A percentile compares a stretch with the other conserved stretches of the same genome.
Evolutionary conservation across 345 rosid genomes (phyloP).

Genomic region (Hibiscus mutabilis): DNA sequence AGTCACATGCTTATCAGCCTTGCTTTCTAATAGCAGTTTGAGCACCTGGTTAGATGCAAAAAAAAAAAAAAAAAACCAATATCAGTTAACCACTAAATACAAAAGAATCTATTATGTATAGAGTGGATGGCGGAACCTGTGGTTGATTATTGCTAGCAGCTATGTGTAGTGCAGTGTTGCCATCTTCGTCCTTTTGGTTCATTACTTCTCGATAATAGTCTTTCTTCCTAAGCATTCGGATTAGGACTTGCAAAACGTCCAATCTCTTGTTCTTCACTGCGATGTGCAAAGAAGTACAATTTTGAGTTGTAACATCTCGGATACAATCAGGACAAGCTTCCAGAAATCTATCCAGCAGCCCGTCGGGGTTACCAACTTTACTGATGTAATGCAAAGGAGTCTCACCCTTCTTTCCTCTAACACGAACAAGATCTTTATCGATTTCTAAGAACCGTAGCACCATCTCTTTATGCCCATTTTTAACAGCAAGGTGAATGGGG

Average conservation of each 20-base stretch:
- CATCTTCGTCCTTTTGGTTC: not conserved
- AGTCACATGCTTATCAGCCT: not conserved
- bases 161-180: not conserved
- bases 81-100: not conserved
- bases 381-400: not conserved
- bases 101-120: too few relatives aligned
- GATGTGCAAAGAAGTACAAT: not conserved
- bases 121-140: not conserved
- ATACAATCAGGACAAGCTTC: not conserved
- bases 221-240: not conserved
- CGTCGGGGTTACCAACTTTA: not conserved
- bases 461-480: not conserved
- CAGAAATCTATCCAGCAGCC: not conserved
- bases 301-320: not conserved
- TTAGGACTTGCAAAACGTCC: not conserved
- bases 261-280: not conserved
- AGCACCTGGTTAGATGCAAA: not conserved
- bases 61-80: not conserved
- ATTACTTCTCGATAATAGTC: not conserved
- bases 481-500: not conserved
- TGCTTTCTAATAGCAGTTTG: not conserved
- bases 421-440: not conserved
- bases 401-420: not conserved
- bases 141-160: not conserved
- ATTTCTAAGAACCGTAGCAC: not conserved